Evolutionary conservation across 352 stramenopile genomes (phyloP).

Genomic region (Blastocystis sp.): DNA sequence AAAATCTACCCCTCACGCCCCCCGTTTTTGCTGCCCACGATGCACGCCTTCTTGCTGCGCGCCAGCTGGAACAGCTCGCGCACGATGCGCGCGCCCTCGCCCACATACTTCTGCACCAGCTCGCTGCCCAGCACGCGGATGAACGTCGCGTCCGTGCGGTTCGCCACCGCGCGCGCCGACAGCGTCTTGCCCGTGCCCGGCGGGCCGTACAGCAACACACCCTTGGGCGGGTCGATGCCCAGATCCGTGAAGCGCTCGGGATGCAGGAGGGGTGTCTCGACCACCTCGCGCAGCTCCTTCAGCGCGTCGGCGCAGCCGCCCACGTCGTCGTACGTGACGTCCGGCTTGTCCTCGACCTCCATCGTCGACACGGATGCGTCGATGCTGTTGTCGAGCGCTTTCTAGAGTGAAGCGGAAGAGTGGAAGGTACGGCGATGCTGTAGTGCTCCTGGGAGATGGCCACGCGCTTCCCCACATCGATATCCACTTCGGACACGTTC

Average conservation of each 20-base stretch:
- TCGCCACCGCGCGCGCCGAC: conserved; percentile 91
- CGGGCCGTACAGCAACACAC: conserved; percentile 93
- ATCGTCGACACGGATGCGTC: conserved; percentile 93
- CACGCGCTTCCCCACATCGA: conserved; percentile 98
- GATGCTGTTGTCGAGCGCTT: conserved; percentile 95
- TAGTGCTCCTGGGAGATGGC: conserved; percentile 79
- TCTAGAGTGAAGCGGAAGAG: conserved; percentile 71
- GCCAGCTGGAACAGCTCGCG: conserved; percentile 99
- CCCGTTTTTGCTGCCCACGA: conserved; percentile 72
- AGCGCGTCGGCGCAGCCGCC: conserved; percentile 84
- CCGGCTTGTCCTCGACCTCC: conserved; percentile 98
- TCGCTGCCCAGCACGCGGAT: conserved; percentile 98
- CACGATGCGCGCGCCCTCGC: conserved; percentile 96
- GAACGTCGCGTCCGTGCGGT: conserved; percentile 97
- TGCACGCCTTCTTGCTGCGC: conserved; percentile 93
- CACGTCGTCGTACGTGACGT: conserved; percentile 99
- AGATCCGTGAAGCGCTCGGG: conserved; percentile 96
- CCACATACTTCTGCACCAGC: conserved; percentile 99
- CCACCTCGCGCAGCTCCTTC: conserved; percentile 95
- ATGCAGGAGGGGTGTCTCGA: conserved; percentile 95
- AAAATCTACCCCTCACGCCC: conserved; percentile 80
- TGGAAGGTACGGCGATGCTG: conserved; percentile 46
- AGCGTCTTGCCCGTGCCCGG: conserved; percentile 95
- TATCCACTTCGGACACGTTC: conserved; percentile 96
- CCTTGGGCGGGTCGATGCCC: conserved; percentile 97